These are phyloP conservation scores for Penicillium sp. DNA, from an alignment of 2,329 filamentous ascomycete genomes.

Conservation along the genomic window DNA sequence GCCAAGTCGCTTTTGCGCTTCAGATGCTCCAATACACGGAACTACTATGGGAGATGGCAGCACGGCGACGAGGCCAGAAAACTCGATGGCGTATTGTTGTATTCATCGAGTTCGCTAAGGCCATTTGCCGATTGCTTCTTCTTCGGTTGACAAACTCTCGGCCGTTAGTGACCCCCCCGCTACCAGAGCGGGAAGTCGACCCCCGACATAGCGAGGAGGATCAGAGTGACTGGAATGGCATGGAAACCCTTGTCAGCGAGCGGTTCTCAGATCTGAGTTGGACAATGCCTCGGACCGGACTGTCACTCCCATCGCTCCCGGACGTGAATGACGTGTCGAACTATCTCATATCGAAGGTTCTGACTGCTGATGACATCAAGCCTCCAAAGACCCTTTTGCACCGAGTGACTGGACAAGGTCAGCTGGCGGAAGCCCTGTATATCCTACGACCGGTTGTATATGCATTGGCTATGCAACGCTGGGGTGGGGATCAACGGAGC, in stretches of 20 bases:
- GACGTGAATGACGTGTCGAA: slow-evolving; percentile 76
- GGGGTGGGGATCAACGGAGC: slow-evolving; percentile 67
- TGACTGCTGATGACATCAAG: slow-evolving; percentile 96
- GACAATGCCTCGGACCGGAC: slow-evolving; percentile 91
- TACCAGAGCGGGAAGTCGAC: slow-evolving; percentile 81
- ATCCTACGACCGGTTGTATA: slow-evolving; percentile 87
- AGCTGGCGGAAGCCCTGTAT: slow-evolving; percentile 84
- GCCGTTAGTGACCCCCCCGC: slow-evolving; percentile 74
- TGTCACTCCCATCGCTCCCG: slow-evolving; percentile 79
- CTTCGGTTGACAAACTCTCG: slow-evolving; percentile 78
- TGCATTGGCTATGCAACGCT: slow-evolving; percentile 74
- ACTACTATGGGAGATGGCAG: slow-evolving; percentile 95
- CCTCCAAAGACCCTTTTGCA: slow-evolving; percentile 84
- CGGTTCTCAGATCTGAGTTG: slow-evolving; percentile 58
- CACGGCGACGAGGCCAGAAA: slow-evolving; percentile 76
- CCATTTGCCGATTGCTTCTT: slow-evolving; percentile 74
- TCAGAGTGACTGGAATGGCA: slow-evolving; percentile 45
- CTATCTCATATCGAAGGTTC: slow-evolving; percentile 83
- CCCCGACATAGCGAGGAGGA: slow-evolving; percentile 55
- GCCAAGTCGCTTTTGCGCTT: slow-evolving; percentile 73
- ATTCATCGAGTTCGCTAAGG: slow-evolving; percentile 80
- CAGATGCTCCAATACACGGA: slow-evolving; percentile 94
- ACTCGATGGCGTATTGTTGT: slow-evolving; percentile 84
- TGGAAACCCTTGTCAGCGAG: slow-evolving; percentile 45
- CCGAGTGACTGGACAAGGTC: slow-evolving; percentile 66